phyloP scores from a whole-genome alignment of 768 basidiomycete species.

The Suillus decipiens region DNA sequence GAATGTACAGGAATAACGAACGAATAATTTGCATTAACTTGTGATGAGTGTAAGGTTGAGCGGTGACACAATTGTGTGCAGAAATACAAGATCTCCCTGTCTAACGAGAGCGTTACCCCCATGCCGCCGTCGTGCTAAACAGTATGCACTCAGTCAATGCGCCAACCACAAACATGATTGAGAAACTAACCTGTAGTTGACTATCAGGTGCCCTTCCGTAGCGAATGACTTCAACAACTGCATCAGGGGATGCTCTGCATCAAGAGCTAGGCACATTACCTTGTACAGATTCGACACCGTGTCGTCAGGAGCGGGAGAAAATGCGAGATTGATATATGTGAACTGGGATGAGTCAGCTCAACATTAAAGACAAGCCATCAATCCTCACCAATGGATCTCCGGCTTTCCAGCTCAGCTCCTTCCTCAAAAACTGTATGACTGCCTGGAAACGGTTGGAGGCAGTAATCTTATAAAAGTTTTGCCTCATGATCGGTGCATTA shows the following conservation, averaged over 20 bases:
- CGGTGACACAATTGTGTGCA: neutral
- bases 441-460: constrained; percentile 93
- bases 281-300: constrained; percentile 72
- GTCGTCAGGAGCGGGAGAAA: constrained; percentile 77
- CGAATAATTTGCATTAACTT: constrained; percentile 1
- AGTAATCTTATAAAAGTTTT: constrained; percentile 98
- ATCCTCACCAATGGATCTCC: constrained; percentile 77
- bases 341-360: constrained; percentile 46
- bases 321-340: constrained; percentile 77
- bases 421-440: constrained; percentile 90
- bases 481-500: constrained; percentile 98
- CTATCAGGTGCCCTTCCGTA: constrained; percentile 87
- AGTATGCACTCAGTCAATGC: neutral
- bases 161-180: no score
- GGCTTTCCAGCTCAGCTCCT: constrained; percentile 84
- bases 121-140: constrained; percentile 60
- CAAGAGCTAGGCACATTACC: constrained; percentile 32
- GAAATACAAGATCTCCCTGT: neutral
- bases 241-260: neutral
- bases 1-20: neutral
- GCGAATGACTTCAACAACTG: constrained; percentile 64
- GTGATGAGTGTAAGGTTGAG: neutral
- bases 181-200: constrained; percentile 77
- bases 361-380: constrained; percentile 48
- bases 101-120: constrained; percentile 44